Percentiles rank a stretch among this genome's conserved stretches.
phyloP scores from a whole-genome alignment of 495 filamentous ascomycete genomes.

The Aspergillus sclerotiicarbonarius region DNA sequence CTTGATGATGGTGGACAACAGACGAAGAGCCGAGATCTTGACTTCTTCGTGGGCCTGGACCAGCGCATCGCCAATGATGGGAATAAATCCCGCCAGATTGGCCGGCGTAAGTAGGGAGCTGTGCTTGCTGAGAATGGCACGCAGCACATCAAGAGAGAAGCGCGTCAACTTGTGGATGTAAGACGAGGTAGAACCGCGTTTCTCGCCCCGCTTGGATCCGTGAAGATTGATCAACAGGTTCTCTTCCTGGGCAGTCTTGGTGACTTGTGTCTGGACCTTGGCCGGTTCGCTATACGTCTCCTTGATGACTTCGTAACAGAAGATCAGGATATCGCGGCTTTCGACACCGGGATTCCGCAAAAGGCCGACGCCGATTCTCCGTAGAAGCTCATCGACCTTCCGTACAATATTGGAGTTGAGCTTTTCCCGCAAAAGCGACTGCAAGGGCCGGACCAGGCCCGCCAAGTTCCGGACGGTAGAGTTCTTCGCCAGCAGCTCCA shows the following conservation, averaged over 20 bases:
- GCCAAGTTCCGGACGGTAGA: constrained; percentile 72
- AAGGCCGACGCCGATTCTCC: constrained; percentile 78
- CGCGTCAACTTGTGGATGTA: constrained; percentile 79
- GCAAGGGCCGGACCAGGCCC: constrained; percentile 72
- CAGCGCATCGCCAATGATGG: constrained; percentile 82
- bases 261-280: constrained; percentile 30
- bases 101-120: constrained; percentile 70
- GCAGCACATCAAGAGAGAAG: constrained; percentile 83
- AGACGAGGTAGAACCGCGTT: constrained; percentile 64
- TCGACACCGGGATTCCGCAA: constrained; percentile 72
- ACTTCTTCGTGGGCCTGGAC: constrained; percentile 84
- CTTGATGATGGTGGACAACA: constrained; percentile 81
- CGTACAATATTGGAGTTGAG: constrained; percentile 72
- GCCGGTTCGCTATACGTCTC: constrained; percentile 66
- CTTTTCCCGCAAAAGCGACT: constrained; percentile 74
- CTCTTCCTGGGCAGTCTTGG: constrained; percentile 59
- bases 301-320: constrained; percentile 91
- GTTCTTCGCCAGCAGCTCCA: constrained; percentile 85
- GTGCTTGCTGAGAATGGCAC: constrained; percentile 76
- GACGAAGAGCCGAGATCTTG: constrained; percentile 75
- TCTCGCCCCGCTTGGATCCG: constrained; percentile 64
- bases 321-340: constrained; percentile 76
- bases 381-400: constrained; percentile 88
- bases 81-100: constrained; percentile 81
- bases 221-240: constrained; percentile 75